A percentile compares a stretch with the other conserved stretches of the same genome.
Conservation (phyloP, 2,329 filamentous ascomycete genomes). For the Diaporthe humulicola region DNA sequence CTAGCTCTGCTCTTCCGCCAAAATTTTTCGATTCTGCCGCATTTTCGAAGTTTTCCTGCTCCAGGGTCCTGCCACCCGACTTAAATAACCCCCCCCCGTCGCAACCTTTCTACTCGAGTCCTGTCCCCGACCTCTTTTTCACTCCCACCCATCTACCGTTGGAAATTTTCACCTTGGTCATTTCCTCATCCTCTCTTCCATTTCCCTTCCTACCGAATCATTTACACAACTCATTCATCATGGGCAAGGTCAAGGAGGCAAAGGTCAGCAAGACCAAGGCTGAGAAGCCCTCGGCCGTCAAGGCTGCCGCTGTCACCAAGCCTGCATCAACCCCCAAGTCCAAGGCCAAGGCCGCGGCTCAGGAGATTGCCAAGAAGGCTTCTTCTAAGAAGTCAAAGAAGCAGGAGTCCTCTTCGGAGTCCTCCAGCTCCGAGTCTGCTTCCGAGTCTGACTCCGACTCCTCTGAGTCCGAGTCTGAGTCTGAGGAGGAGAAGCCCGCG, state of each 20-base stretch:
- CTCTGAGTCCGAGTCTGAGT: slow-evolving; percentile 50
- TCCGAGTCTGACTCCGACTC: slow-evolving; percentile 51
- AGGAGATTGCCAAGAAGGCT: slow-evolving; percentile 68
- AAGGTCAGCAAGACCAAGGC: slow-evolving; percentile 65
- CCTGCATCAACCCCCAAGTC: slow-evolving; percentile 73
- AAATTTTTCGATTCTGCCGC: slow-evolving; percentile 25
- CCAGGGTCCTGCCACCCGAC: slow-evolving; percentile 37
- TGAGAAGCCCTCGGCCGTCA: slow-evolving; percentile 67
- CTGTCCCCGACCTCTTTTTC: slow-evolving; percentile 25
- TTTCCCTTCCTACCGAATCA: slow-evolving; percentile 30
- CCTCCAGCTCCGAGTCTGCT: slow-evolving; percentile 48
- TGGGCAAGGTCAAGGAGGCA: slow-evolving; percentile 76
- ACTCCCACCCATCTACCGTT: slow-evolving; percentile 18
- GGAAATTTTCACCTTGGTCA: slow-evolving; percentile 39
- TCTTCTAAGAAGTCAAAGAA: slow-evolving; percentile 63
- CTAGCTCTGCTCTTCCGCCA: slow-evolving; percentile 26
- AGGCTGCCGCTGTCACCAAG: slow-evolving; percentile 78
- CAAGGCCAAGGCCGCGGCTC: slow-evolving; percentile 77
- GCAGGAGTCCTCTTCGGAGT: slow-evolving; percentile 51
- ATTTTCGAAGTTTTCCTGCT: slow-evolving; percentile 36
- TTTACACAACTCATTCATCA: slow-evolving; percentile 54
- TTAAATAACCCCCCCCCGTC: slow-evolving; percentile 26
- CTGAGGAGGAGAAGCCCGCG: slow-evolving; percentile 52
- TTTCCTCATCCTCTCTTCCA: slow-evolving; percentile 39
- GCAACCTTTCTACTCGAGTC: slow-evolving; percentile 26